A percentile compares a stretch with the other conserved stretches of the same genome.
These are phyloP conservation scores for Ceraceosorus bombacis DNA, from an alignment of 1,284 basidiomycete species.

Conservation along the genomic window DNA sequence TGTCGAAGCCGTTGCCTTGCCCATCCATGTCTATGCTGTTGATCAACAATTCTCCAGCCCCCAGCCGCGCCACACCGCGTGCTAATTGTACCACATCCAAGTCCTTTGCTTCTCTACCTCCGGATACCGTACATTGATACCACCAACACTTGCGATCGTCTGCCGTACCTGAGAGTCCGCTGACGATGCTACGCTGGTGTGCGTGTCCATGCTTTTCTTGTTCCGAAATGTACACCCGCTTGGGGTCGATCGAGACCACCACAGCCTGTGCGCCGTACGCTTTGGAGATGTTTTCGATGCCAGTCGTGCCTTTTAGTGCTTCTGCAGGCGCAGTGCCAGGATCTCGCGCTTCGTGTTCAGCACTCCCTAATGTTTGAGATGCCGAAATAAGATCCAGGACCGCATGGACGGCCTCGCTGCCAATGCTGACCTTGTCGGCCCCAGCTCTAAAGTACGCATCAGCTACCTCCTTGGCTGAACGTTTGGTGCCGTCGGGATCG, in stretches of 20 bases:
- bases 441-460: conserved; percentile 93
- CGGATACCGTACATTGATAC: conserved; percentile 96
- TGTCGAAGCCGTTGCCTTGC: conserved; percentile 83
- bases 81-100: conserved; percentile 90
- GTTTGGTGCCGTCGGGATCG: conserved; percentile 86
- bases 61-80: conserved; percentile 74
- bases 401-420: conserved; percentile 86
- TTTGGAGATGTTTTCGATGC: conserved; percentile 84
- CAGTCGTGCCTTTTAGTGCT: conserved; percentile 55
- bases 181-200: conserved; percentile 40
- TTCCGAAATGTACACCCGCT: conserved; percentile 72
- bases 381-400: conserved; percentile 67
- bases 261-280: conserved; percentile 95
- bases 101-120: conserved; percentile 77
- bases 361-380: not conserved
- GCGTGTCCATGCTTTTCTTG: conserved; percentile 51
- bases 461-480: conserved; percentile 84
- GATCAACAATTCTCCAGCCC: conserved; percentile 88
- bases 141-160: conserved; percentile 68
- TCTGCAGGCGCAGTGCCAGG: conserved; percentile 28
- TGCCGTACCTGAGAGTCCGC: conserved; percentile 53
- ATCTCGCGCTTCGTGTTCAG: conserved; percentile 53
- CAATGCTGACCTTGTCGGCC: conserved; percentile 94
- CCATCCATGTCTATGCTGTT: conserved; percentile 98
- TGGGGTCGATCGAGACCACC: conserved; percentile 94